These are phyloP conservation scores for Teratosphaeria epicoccoides DNA, from an alignment of 2,329 filamentous ascomycete genomes.

Conservation along the genomic window DNA sequence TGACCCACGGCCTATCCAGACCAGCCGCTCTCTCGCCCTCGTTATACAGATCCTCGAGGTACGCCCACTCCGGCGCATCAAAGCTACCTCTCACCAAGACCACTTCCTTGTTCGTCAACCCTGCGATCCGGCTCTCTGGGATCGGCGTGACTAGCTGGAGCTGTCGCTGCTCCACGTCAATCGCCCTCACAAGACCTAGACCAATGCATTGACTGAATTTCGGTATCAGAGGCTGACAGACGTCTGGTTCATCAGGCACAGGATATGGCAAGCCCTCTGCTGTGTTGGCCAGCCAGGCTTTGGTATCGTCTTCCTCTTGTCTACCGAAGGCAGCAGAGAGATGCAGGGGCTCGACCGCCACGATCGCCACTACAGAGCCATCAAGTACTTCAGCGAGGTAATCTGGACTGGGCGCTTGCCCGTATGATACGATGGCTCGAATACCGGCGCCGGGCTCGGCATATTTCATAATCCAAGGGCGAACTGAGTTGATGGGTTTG, in stretches of 20 bases:
- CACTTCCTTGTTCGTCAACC: slow-evolving; percentile 28
- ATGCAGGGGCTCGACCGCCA: slow-evolving; percentile 42
- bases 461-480: slow-evolving; percentile 56
- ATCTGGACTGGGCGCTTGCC: slow-evolving; percentile 49
- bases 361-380: slow-evolving; percentile 58
- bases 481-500: slow-evolving; percentile 44
- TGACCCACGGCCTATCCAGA: slow-evolving; percentile 21
- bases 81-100: slow-evolving; percentile 59
- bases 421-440: slow-evolving; percentile 56
- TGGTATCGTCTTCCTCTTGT: not conserved
- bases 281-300: slow-evolving; percentile 11
- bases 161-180: slow-evolving; percentile 44
- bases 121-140: slow-evolving; percentile 18
- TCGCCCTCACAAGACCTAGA: slow-evolving; percentile 57
- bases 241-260: slow-evolving; percentile 38
- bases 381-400: slow-evolving; percentile 56
- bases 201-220: slow-evolving; percentile 49
- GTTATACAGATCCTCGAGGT: slow-evolving; percentile 50
- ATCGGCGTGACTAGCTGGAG: slow-evolving; percentile 60
- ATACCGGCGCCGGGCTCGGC: slow-evolving; percentile 42
- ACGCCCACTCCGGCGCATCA: slow-evolving; percentile 59
- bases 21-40: slow-evolving; percentile 1
- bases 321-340: slow-evolving; percentile 8
- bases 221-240: slow-evolving; percentile 45
- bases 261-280: slow-evolving; percentile 54